Evolutionary conservation across 2,329 filamentous ascomycete species (phyloP), one percentile per base, ranked within the genome.

Genomic region (Sporothrix sp.): DNA sequence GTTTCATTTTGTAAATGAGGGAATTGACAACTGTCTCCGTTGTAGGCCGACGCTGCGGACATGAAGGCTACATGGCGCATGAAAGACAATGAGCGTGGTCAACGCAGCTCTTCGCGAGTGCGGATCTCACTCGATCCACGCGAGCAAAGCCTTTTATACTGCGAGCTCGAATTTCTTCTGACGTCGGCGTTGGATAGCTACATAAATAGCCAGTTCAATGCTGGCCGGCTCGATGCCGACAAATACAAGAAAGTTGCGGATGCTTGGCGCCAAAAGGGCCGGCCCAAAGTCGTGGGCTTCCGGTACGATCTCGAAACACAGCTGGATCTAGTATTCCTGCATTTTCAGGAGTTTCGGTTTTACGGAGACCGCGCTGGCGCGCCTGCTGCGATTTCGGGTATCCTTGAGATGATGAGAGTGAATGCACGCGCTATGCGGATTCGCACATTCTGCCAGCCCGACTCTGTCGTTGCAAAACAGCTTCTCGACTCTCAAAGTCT

Each of bases 291-390:
- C 8, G 62, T 76, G 20, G 73, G 74, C 11, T 81, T 79, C 60
- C 73, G 75, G 16, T 81, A 77, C 60, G 76, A 81, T 53, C 61
- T 80, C 2, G 76, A 80, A 63, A 79, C 76, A 1, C 78, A 81
- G 62, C 59, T 81, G n/a, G 74, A 78, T 10, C 68, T 81, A 10
- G 61, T 80, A 20, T 59, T 62, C 14, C 59, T 73, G 8, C 77
- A 81, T 55, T 60, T 70, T 25, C 61, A 71, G 9, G 69, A 73
- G 20, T 81, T 81, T 58, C 70, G 69, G 30, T 81, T 81, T 62
- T 73, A 75, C 57, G 74, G 75, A 28, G 67, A 67, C 2, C 63
- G 67, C 9, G 69, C 74, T 50, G 65, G 66, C 23, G 66, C 71
- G 43, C 52, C 64, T 0, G 58, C 66, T 2, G 69, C 73, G 52